Evolutionary conservation across 495 filamentous ascomycete species (phyloP).

Genomic region (Aspergillus conjunctus): DNA sequence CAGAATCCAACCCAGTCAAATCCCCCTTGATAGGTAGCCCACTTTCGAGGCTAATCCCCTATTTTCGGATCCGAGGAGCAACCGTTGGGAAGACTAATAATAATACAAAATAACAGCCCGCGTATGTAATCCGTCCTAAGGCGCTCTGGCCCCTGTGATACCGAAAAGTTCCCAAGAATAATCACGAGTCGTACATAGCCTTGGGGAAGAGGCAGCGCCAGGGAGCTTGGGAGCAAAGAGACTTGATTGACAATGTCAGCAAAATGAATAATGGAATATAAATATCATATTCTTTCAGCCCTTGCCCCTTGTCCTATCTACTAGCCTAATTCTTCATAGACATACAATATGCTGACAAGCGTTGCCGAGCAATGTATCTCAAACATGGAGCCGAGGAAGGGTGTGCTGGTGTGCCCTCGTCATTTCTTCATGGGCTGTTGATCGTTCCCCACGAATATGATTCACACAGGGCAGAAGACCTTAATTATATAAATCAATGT

Average conservation of each 20-base stretch:
- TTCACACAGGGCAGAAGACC: background rate
- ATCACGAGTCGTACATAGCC: background rate
- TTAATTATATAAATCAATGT: too few relatives aligned
- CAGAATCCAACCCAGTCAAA: conserved; percentile 6
- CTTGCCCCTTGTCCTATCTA: too few relatives aligned
- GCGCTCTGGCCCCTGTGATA: background rate
- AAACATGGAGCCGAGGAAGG: conserved; percentile 12
- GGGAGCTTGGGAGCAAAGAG: too few relatives aligned
- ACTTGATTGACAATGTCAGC: too few relatives aligned
- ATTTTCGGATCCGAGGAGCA: background rate
- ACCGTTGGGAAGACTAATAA: background rate
- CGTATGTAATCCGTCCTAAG: background rate
- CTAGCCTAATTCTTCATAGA: background rate
- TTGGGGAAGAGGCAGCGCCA: too few relatives aligned
- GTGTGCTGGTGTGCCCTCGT: background rate
- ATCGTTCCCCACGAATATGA: background rate
- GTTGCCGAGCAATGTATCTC: conserved; percentile 17
- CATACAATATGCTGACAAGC: background rate
- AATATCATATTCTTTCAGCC: background rate
- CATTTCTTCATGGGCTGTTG: conserved; percentile 9
- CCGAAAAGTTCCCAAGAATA: background rate
- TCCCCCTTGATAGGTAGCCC: background rate
- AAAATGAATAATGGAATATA: background rate
- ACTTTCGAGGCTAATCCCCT: background rate
- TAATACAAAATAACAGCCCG: background rate